Percentiles rank a stretch among this genome's conserved stretches.
These are phyloP conservation scores for Plasmodium ovale DNA, from an alignment of 169 alveolate genomes.

Conservation along the genomic window DNA sequence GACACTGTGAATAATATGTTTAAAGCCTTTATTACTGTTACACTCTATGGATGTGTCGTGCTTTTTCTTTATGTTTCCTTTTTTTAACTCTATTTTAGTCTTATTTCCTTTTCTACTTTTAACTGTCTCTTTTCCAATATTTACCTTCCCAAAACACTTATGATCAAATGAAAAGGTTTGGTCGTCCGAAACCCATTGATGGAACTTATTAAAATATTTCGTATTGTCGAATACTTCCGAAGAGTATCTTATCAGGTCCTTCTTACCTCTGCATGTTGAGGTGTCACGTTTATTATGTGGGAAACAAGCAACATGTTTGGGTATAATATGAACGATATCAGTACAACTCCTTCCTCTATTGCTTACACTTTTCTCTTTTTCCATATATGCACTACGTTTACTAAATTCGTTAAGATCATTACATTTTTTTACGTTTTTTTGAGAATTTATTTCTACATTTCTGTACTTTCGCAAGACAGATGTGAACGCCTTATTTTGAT, in stretches of 20 bases:
- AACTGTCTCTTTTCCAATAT: background rate
- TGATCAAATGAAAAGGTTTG: background rate
- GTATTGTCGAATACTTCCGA: background rate
- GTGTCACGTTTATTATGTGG: background rate
- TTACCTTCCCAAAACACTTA: background rate
- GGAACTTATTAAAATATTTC: background rate
- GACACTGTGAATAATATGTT: background rate
- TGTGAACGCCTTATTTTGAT: background rate
- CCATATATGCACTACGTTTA: background rate
- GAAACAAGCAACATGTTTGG: background rate
- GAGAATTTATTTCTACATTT: background rate
- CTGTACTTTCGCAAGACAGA: background rate
- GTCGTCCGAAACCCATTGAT: background rate
- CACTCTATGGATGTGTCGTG: background rate
- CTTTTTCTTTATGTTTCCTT: background rate
- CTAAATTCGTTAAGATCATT: background rate
- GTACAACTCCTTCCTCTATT: background rate
- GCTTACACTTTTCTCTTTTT: background rate
- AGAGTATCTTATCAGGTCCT: background rate
- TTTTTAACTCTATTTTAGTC: background rate
- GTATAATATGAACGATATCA: conserved; percentile 1
- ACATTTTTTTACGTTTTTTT: background rate
- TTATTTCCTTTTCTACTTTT: background rate
- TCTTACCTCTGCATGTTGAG: conserved; percentile 2
- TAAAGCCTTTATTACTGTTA: background rate